A percentile compares a stretch with the other conserved stretches of the same genome.
Conservation (phyloP, 129 eudicot genomes). For the Deinandra increscens region DNA sequence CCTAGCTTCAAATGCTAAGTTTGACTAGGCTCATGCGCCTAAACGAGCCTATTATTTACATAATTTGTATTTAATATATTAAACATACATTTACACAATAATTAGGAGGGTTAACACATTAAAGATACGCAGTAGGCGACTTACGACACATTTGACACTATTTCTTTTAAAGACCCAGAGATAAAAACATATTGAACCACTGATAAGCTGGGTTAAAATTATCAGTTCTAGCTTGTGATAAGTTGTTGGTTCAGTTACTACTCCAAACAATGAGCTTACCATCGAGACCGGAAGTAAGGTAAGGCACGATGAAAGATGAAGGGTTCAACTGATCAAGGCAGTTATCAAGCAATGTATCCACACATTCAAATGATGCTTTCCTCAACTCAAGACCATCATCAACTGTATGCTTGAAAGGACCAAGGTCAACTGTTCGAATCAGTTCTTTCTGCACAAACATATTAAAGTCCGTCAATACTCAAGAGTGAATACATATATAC, state of each 20-base stretch:
- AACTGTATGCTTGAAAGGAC: constrained; percentile 98
- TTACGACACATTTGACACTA: background rate
- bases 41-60: too few species aligned
- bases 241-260: background rate
- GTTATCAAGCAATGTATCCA: constrained; percentile 86
- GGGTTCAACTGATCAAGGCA: constrained; percentile 98
- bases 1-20: too few species aligned
- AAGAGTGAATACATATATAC: background rate
- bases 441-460: constrained; percentile 77
- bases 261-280: constrained; percentile 50
- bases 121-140: background rate
- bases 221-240: background rate
- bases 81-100: too few species aligned
- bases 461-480: background rate
- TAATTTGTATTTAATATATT: too few species aligned
- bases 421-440: constrained; percentile 95
- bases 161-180: background rate
- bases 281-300: constrained; percentile 89
- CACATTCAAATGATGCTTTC: constrained; percentile 99
- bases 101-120: background rate
- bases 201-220: background rate
- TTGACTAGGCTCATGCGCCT: too few species aligned
- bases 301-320: constrained; percentile 89
- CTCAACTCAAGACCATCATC: constrained; percentile 98
- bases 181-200: background rate